These are phyloP conservation scores for Abrus pulchellus DNA, from an alignment of 306 rosid genomes.

Conservation along the genomic window DNA sequence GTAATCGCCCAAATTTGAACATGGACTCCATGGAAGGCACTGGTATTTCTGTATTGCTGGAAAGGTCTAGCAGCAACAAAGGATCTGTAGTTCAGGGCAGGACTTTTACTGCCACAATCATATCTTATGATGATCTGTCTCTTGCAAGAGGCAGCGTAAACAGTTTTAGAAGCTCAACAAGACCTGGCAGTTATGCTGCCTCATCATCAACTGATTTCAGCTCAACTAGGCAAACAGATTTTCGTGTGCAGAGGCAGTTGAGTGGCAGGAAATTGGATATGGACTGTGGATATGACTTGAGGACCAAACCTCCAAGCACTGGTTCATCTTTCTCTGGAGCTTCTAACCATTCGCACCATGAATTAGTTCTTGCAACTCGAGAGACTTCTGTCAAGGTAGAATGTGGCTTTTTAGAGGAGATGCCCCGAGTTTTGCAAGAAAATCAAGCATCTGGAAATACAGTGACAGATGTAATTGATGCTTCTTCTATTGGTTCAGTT, in stretches of 20 bases:
- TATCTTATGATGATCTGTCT: slow-evolving; percentile 70
- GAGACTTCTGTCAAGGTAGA: slow-evolving; percentile 54
- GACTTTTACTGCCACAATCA: slow-evolving; percentile 71
- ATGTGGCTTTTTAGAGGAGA: slow-evolving; percentile 44
- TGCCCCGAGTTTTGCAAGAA: slow-evolving; percentile 45
- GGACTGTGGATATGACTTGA: slow-evolving; percentile 63
- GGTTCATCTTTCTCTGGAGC: slow-evolving; percentile 60
- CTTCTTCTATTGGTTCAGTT: slow-evolving; percentile 51
- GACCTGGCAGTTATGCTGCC: slow-evolving; percentile 76
- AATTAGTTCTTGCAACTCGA: slow-evolving; percentile 51
- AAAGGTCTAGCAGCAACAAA: slow-evolving; percentile 75
- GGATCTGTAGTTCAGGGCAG: slow-evolving; percentile 78
- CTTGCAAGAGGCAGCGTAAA: slow-evolving; percentile 67
- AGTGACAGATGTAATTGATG: slow-evolving; percentile 53
- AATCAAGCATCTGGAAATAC: slow-evolving; percentile 54
- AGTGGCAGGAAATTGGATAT: slow-evolving; percentile 68
- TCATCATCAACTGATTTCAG: slow-evolving; percentile 81
- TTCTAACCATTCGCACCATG: slow-evolving; percentile 54
- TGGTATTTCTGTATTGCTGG: slow-evolving; percentile 82
- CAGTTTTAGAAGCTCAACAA: slow-evolving; percentile 75
- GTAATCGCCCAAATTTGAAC: slow-evolving; percentile 53
- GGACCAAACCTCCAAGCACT: slow-evolving; percentile 54
- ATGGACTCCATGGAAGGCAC: slow-evolving; percentile 74
- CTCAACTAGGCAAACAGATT: slow-evolving; percentile 64
- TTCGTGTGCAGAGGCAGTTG: slow-evolving; percentile 66